Percentiles rank a stretch among this genome's conserved stretches.
Conservation (phyloP, 2,329 filamentous ascomycete species). For the Colletotrichum somersetense region DNA sequence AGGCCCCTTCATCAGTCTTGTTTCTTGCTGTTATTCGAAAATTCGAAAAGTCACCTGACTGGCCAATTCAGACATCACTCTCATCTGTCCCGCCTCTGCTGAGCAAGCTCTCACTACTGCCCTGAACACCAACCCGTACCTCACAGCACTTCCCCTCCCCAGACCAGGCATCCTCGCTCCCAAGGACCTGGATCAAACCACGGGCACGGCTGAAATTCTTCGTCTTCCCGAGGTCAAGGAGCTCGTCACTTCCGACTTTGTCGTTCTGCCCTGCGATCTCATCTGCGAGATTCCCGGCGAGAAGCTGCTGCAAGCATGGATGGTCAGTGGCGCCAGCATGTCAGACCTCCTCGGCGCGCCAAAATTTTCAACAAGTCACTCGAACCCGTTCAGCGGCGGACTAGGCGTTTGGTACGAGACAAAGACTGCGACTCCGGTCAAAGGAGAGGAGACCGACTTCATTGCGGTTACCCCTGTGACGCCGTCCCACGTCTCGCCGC, state of each 20-base stretch:
- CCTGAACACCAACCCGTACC: conserved; percentile 81
- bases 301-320: conserved; percentile 89
- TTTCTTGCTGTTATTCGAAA: conserved; percentile 4
- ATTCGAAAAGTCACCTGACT: conserved; percentile 41
- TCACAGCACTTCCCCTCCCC: conserved; percentile 79
- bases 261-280: conserved; percentile 92
- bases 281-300: conserved; percentile 91
- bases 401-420: conserved; percentile 94
- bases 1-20: conserved; percentile 4
- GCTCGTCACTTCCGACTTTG: conserved; percentile 86
- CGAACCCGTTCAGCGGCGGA: conserved; percentile 74
- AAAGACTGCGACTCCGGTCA: conserved; percentile 79
- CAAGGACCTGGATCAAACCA: conserved; percentile 81
- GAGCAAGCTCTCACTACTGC: conserved; percentile 75
- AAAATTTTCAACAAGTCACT: conserved; percentile 53
- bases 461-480: conserved; percentile 81
- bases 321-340: conserved; percentile 83
- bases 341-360: conserved; percentile 68
- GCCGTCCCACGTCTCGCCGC: conserved; percentile 57
- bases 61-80: conserved; percentile 66
- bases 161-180: conserved; percentile 83
- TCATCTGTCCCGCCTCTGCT: conserved; percentile 75
- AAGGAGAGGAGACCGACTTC: conserved; percentile 94
- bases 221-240: conserved; percentile 84
- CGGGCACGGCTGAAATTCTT: conserved; percentile 89